Base-by-base conservation (phyloP, 768 basidiomycete genomes). In the Pulveroboletus sp. region DNA sequence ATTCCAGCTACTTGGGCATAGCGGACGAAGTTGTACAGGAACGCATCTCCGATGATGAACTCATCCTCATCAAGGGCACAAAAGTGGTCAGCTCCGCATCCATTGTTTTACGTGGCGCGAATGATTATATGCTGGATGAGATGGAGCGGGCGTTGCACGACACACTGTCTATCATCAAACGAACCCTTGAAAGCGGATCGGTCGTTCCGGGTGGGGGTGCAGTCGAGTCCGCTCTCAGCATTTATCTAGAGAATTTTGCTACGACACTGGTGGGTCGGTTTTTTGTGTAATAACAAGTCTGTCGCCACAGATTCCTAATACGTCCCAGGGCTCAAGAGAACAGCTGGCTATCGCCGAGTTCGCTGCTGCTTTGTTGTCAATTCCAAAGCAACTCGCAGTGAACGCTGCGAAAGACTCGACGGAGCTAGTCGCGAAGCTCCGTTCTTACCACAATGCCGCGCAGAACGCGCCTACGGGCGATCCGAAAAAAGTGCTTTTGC, bases 281-380 rank as follows among this genome's bases (percentile, higher is more conserved):
- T 23, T 30, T 23, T 13, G 24, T 12, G 23, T 3, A 20, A 13
- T 3, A 20, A 13, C 6, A 2, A 31, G 26, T 23, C 30, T 24
- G 27, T 30, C 26, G 30, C 31, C 20, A 30, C 31, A 27, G 29
- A 17, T 41, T 39, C 36, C 54, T 37, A 48, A 38, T 39, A 38
- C 22, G 56, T 41, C 54, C 46, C 63, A 97, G 95, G 96, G 95
- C 40, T 99, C 96, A 19, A 80, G 96, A 58, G 96, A 99, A 71
- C 96, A 99, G 68, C 76, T 99, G 45, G 96, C 96, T 17, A 97
- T 99, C 62, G 96, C 94, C n/a, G 96, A 99, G 68, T 99, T 99
- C 67, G 96, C 96, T 19, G 76, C 78, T 53, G 89, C 96, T 12
- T 77, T 99, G 48, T 76, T 99, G 35, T 81, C 93, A 14, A 99